Evolutionary conservation across 495 filamentous ascomycete species (phyloP).

Genomic region (Neurospora sublineolata): DNA sequence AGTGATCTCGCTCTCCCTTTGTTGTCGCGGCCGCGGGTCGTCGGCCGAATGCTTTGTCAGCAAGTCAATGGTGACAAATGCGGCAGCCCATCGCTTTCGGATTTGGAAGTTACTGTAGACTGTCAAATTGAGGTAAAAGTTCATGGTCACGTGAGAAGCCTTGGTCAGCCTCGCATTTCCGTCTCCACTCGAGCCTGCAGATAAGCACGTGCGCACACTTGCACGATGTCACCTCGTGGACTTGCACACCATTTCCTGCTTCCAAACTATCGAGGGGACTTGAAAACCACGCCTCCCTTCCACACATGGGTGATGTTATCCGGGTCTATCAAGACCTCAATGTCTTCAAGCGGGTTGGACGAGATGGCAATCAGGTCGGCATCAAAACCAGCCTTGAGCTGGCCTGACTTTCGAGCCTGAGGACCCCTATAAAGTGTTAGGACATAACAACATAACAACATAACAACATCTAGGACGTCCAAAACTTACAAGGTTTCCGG

Average conservation of each 20-base stretch:
- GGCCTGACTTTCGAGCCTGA: constrained; percentile 36
- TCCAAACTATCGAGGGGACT: constrained; percentile 10
- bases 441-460: neutral
- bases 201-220: neutral
- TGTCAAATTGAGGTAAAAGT: neutral
- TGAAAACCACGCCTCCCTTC: constrained; percentile 34
- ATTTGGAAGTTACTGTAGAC: neutral
- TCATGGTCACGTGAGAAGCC: neutral
- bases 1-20: neutral
- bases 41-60: neutral
- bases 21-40: neutral
- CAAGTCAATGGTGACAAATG: neutral
- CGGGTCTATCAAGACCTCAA: constrained; percentile 29
- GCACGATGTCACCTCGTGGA: neutral
- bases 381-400: constrained; percentile 36
- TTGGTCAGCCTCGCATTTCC: neutral
- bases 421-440: constrained; percentile 8
- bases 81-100: neutral
- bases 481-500: constrained; percentile 25
- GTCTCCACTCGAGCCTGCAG: neutral
- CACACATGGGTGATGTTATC: constrained; percentile 36
- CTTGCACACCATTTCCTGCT: too few species aligned
- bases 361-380: constrained; percentile 38
- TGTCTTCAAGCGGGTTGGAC: constrained; percentile 34
- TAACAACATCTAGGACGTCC: neutral